Evolutionary conservation across 768 basidiomycete genomes (phyloP).

Genomic region (Auriscalpium microsporum): DNA sequence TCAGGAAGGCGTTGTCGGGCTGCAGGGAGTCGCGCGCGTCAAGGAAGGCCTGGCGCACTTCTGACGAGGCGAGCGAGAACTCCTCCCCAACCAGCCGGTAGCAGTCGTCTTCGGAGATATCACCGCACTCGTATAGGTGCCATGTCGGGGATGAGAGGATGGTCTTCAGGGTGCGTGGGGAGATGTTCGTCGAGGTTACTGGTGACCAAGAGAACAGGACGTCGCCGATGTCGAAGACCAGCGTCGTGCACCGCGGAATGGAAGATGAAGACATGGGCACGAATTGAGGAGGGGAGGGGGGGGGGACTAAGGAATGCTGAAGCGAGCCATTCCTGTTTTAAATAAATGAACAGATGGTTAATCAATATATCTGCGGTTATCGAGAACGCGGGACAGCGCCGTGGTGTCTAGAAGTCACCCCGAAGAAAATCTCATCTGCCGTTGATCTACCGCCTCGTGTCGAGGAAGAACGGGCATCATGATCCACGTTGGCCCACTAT

Average conservation of each 20-base stretch:
- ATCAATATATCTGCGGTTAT: too few species aligned
- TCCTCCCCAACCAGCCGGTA: conserved; percentile 33
- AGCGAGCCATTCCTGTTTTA: too few species aligned
- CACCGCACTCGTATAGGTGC: conserved; percentile 45
- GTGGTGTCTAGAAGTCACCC: too few species aligned
- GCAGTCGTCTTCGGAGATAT: conserved; percentile 34
- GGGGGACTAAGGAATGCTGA: too few species aligned
- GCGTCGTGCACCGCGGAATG: conserved; percentile 15
- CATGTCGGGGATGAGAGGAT: conserved; percentile 40
- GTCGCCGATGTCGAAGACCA: conserved; percentile 50
- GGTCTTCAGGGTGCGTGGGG: conserved; percentile 30
- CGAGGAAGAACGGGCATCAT: too few species aligned
- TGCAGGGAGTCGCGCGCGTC: conserved; percentile 40
- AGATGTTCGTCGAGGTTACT: conserved; percentile 34
- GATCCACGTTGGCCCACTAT: too few species aligned
- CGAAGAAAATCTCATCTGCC: too few species aligned
- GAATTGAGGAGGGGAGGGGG: too few species aligned
- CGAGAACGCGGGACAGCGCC: too few species aligned
- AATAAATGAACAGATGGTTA: too few species aligned
- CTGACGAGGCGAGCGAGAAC: conserved; percentile 29
- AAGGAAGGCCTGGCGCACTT: conserved; percentile 37
- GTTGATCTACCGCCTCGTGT: too few species aligned
- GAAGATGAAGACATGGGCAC: conserved; percentile 2
- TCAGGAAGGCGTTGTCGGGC: conserved; percentile 36
- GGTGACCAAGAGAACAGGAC: conserved; percentile 48